These are phyloP conservation scores for Ajuga chamaepitys DNA, from an alignment of 257 asterid species.

Conservation along the genomic window DNA sequence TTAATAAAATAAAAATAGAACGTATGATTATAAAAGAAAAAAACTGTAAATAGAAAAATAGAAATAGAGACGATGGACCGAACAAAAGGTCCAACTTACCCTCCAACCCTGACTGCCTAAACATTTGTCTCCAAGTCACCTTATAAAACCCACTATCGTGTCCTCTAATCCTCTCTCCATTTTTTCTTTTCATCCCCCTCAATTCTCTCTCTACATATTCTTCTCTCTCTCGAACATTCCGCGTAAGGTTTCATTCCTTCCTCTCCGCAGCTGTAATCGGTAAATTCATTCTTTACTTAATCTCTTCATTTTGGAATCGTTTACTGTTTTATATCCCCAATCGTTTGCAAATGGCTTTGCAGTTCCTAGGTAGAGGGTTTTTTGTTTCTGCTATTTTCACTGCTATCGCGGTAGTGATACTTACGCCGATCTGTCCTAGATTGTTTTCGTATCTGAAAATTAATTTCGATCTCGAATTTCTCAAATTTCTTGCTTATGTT, in stretches of 20 bases:
- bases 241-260: slow-evolving; percentile 31
- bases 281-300: slow-evolving; percentile 27
- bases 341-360: slow-evolving; percentile 24
- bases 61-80: not conserved
- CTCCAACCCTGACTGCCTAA: not conserved
- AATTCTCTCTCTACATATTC: not conserved
- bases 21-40: no score
- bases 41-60: no score
- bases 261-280: slow-evolving; percentile 38
- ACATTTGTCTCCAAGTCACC: slow-evolving; percentile 1
- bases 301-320: slow-evolving; percentile 18
- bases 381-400: not conserved
- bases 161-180: slow-evolving; percentile 8
- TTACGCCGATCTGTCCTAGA: slow-evolving; percentile 24
- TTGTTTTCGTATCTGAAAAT: slow-evolving; percentile 8
- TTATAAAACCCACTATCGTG: slow-evolving; percentile 15
- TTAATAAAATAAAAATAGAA: not conserved
- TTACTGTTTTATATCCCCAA: slow-evolving; percentile 18
- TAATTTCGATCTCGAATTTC: slow-evolving; percentile 12
- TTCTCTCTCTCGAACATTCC: slow-evolving; percentile 16
- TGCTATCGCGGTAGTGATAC: slow-evolving; percentile 6
- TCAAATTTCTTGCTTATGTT: slow-evolving; percentile 1
- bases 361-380: slow-evolving; percentile 11
- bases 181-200: not conserved
- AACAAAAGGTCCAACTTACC: not conserved